Conservation (phyloP, 1,139 yeast genomes). For the Pichia sp. region DNA sequence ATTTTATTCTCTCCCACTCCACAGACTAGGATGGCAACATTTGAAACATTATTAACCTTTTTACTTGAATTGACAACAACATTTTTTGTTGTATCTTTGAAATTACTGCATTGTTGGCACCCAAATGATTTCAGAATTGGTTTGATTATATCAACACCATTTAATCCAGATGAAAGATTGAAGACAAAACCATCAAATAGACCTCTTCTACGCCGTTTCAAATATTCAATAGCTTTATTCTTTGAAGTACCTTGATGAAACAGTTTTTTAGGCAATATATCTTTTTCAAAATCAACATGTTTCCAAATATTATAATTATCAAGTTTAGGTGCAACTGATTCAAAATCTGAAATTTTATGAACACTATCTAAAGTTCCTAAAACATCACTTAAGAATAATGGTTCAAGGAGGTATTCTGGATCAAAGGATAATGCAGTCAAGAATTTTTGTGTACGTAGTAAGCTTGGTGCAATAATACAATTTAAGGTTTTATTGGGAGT, state of each 20-base stretch:
- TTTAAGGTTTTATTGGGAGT: constrained; percentile 31
- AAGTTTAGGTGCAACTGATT: constrained; percentile 27
- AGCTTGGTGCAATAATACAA: constrained; percentile 64
- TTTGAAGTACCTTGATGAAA: constrained; percentile 27
- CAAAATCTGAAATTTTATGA: constrained; percentile 24
- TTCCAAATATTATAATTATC: constrained; percentile 24
- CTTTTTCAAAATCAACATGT: constrained; percentile 29
- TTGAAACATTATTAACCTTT: constrained; percentile 3
- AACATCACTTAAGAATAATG: constrained; percentile 40
- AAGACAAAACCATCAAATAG: constrained; percentile 43
- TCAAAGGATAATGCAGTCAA: constrained; percentile 40
- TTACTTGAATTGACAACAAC: constrained; percentile 5
- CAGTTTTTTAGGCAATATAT: constrained; percentile 20
- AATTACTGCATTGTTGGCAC: constrained; percentile 30
- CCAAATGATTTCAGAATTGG: constrained; percentile 67
- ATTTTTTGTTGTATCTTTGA: constrained; percentile 21
- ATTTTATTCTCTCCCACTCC: constrained; percentile 38
- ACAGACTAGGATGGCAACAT: constrained; percentile 21
- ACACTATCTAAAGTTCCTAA: constrained; percentile 32
- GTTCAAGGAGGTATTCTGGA: constrained; percentile 36
- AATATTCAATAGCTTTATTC: constrained; percentile 28
- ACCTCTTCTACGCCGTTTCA: constrained; percentile 26
- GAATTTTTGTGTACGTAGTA: constrained; percentile 81
- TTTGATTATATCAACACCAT: constrained; percentile 61
- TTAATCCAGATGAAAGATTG: constrained; percentile 53